These are phyloP conservation scores for Monosporascus ibericus DNA, from an alignment of 2,329 filamentous ascomycete genomes.

Conservation along the genomic window DNA sequence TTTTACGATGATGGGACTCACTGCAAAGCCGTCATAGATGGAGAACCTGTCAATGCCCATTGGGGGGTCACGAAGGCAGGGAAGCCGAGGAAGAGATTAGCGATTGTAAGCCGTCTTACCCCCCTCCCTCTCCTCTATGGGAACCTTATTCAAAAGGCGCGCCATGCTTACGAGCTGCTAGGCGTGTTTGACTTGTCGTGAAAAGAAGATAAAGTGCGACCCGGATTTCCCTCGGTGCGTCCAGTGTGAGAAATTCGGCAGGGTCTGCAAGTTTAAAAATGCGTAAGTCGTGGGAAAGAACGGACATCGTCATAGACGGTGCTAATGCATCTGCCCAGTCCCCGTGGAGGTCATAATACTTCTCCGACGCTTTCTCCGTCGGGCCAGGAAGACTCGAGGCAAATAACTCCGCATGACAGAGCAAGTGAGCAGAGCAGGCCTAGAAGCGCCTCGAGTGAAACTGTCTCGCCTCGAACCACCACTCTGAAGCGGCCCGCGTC, in stretches of 20 bases:
- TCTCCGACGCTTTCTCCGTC: constrained; percentile 47
- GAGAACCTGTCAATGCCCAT: constrained; percentile 79
- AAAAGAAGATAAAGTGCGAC: constrained; percentile 98
- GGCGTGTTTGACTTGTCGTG: constrained; percentile 75
- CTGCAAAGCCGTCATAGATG: constrained; percentile 78
- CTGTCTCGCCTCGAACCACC: constrained; percentile 41
- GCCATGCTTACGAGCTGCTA: background rate
- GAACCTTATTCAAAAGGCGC: background rate
- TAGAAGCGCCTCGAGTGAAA: constrained; percentile 39
- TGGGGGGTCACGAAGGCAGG: constrained; percentile 94
- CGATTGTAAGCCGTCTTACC: constrained; percentile 48
- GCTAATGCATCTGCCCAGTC: constrained; percentile 31
- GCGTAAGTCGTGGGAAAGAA: constrained; percentile 53
- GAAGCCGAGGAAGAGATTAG: constrained; percentile 83
- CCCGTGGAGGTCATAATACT: constrained; percentile 51
- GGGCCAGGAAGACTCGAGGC: constrained; percentile 41
- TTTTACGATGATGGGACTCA: constrained; percentile 81
- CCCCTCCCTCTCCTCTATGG: constrained; percentile 37
- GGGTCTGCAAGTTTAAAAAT: constrained; percentile 78
- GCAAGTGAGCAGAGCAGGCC: constrained; percentile 32
- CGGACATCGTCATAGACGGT: background rate
- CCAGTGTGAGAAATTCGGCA: constrained; percentile 87
- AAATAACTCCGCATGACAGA: constrained; percentile 25
- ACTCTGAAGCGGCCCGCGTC: constrained; percentile 19
- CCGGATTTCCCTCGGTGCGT: constrained; percentile 81